Base-by-base conservation (phyloP, 2,329 filamentous ascomycete genomes). In the Biscogniauxia mediterranea region DNA sequence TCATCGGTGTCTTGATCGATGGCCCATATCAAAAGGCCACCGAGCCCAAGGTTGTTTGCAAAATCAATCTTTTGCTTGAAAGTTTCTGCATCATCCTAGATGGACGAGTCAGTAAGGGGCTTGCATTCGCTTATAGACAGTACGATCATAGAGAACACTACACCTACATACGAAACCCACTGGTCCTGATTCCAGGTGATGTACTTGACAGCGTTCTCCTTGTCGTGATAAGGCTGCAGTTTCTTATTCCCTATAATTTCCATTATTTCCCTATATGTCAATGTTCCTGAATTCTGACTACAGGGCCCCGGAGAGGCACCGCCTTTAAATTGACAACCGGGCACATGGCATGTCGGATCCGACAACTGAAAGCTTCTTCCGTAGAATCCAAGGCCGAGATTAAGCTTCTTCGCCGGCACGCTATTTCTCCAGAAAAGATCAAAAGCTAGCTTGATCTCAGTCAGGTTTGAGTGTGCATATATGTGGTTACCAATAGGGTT, bases 351-450 rank as follows among this genome's bases (percentile, higher is more conserved):
- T 1, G 17, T 3, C 0, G 55, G 55, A 20, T 58, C 52, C 1
- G 26, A 26, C 0, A 61, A 26, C 2, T n/a, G 8, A n/a, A 57
- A 61, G 25, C 23, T 42, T 2, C 59, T 9, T 3, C 59, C 55
- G n/a, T 61, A 61, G 52, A 57, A 61, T 2, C 52, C 59, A 1
- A 61, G 11, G 1, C 23, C 23, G 23, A 23, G 23, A 5, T 23
- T 23, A 23, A 23, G 23, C 23, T 23, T 23, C 23, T 23, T 23
- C 23, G 23, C 23, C 23, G 23, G 23, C 23, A 83, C 68, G 23
- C 74, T 66, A 52, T 71, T 75, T 11, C 76, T 71, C 78, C 80
- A 81, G 5, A 83, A 62, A 0, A 81, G 74, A 8, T 79, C 72
- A 0, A 79, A 59, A 0, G 69, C 69, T 0, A 60, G 25, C 5